These are phyloP conservation scores for Bipolaris zeicola DNA, from an alignment of 2,329 filamentous ascomycete genomes.

Conservation along the genomic window DNA sequence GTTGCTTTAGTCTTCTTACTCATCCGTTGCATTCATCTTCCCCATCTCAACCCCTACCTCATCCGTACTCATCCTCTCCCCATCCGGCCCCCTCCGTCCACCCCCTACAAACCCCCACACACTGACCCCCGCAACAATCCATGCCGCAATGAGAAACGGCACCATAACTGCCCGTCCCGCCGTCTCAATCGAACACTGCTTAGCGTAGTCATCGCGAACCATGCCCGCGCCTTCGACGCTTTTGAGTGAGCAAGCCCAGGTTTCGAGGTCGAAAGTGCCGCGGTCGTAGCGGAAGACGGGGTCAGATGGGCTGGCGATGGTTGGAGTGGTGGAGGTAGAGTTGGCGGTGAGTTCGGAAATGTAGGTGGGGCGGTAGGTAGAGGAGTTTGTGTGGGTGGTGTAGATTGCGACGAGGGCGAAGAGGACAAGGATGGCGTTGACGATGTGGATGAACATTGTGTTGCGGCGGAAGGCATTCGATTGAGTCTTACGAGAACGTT, in stretches of 20 bases:
- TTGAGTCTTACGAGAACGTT: slow-evolving; percentile 28
- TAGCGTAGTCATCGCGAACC: slow-evolving; percentile 35
- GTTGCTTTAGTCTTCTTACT: slow-evolving; percentile 29
- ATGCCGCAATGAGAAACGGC: slow-evolving; percentile 34
- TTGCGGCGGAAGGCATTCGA: slow-evolving; percentile 43
- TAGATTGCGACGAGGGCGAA: slow-evolving; percentile 39
- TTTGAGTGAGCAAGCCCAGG: slow-evolving; percentile 43
- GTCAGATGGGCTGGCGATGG: not conserved
- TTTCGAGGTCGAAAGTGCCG: slow-evolving; percentile 46
- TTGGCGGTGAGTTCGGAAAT: slow-evolving; percentile 30
- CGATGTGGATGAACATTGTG: slow-evolving; percentile 40
- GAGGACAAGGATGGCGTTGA: slow-evolving; percentile 38
- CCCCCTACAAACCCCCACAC: slow-evolving; percentile 35
- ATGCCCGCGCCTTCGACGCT: slow-evolving; percentile 26
- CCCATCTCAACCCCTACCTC: slow-evolving; percentile 38
- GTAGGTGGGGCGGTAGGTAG: slow-evolving; percentile 35
- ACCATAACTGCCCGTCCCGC: slow-evolving; percentile 40
- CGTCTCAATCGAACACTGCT: slow-evolving; percentile 37
- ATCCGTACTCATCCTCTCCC: slow-evolving; percentile 35
- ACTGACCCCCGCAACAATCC: slow-evolving; percentile 24
- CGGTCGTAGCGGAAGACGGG: slow-evolving; percentile 36
- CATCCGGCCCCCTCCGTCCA: slow-evolving; percentile 22
- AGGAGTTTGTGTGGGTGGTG: slow-evolving; percentile 38
- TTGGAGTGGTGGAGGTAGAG: slow-evolving; percentile 16
- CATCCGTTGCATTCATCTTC: slow-evolving; percentile 29